Conservation (phyloP, 192 early-diverging fungal genomes). For the Phycomyces nitens region DNA sequence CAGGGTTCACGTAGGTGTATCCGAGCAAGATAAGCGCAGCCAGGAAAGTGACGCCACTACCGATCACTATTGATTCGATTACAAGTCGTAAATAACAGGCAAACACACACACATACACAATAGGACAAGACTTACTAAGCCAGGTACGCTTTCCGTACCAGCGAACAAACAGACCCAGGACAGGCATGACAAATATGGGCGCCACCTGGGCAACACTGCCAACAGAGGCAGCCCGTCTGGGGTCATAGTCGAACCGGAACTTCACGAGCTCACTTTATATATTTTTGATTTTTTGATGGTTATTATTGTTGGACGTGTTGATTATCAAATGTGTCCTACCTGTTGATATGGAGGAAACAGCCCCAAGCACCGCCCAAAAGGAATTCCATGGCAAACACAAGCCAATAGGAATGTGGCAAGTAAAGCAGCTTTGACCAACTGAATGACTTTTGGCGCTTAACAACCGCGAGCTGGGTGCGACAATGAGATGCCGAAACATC, state of each 20-base stretch:
- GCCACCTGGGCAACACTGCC: constrained; percentile 65
- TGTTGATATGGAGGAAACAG: constrained; percentile 63
- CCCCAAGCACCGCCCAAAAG: constrained; percentile 59
- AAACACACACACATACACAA: no score
- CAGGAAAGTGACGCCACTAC: constrained; percentile 15
- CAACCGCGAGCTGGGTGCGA: constrained; percentile 22
- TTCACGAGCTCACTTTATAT: constrained; percentile 64
- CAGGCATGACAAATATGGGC: constrained; percentile 69
- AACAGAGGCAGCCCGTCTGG: constrained; percentile 59
- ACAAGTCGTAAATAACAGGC: background rate
- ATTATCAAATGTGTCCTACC: constrained; percentile 5
- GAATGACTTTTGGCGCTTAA: constrained; percentile 54
- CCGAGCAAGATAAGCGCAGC: constrained; percentile 34
- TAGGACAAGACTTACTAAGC: constrained; percentile 47
- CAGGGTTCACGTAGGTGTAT: constrained; percentile 45
- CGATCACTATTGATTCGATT: constrained; percentile 21
- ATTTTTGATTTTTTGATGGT: background rate
- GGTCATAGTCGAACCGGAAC: constrained; percentile 57
- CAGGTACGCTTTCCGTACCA: constrained; percentile 58
- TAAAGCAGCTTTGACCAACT: constrained; percentile 49
- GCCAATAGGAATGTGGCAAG: constrained; percentile 58
- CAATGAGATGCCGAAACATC: constrained; percentile 16
- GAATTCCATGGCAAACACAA: constrained; percentile 54
- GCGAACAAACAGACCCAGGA: constrained; percentile 69
- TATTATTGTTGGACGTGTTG: background rate